phyloP scores from a whole-genome alignment of 2,329 filamentous ascomycete genomes.

The Graphiopsis chlorocephala region DNA sequence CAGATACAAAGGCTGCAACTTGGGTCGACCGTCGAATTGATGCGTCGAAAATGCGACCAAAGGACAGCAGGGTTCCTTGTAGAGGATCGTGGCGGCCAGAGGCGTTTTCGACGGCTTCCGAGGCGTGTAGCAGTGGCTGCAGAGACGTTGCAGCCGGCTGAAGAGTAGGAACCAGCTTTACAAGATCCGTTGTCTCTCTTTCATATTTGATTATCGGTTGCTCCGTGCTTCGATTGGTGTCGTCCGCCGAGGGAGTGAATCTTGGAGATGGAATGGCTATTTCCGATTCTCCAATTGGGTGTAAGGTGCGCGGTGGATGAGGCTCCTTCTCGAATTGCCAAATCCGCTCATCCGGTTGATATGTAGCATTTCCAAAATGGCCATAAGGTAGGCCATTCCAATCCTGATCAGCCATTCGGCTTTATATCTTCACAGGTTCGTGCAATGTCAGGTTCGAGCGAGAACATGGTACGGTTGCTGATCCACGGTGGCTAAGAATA shows the following conservation, averaged over 20 bases:
- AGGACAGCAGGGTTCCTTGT: conserved; percentile 49
- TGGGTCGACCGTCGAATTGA: conserved; percentile 31
- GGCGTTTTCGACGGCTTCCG: conserved; percentile 33
- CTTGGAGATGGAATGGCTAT: conserved; percentile 21
- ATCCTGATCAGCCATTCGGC: conserved; percentile 57
- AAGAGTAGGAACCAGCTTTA: conserved; percentile 27
- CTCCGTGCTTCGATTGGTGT: background rate
- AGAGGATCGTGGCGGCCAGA: conserved; percentile 39
- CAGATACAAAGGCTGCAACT: conserved; percentile 40
- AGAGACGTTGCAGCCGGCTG: conserved; percentile 21
- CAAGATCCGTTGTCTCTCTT: conserved; percentile 20
- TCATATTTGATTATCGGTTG: conserved; percentile 15
- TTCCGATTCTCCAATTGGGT: conserved; percentile 29
- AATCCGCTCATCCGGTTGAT: conserved; percentile 44
- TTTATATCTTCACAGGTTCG: conserved; percentile 27
- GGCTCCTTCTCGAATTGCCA: conserved; percentile 40
- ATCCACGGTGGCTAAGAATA: conserved; percentile 5
- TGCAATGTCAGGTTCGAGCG: background rate
- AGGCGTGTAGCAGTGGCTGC: conserved; percentile 26
- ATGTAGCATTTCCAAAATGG: conserved; percentile 52
- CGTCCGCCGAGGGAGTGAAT: background rate
- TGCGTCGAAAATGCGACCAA: conserved; percentile 54
- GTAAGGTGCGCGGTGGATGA: conserved; percentile 19
- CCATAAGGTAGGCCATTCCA: conserved; percentile 52
- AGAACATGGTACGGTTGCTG: conserved; percentile 13